Evolutionary conservation across 306 rosid genomes (phyloP).

Genomic region (Vigna hirtella): DNA sequence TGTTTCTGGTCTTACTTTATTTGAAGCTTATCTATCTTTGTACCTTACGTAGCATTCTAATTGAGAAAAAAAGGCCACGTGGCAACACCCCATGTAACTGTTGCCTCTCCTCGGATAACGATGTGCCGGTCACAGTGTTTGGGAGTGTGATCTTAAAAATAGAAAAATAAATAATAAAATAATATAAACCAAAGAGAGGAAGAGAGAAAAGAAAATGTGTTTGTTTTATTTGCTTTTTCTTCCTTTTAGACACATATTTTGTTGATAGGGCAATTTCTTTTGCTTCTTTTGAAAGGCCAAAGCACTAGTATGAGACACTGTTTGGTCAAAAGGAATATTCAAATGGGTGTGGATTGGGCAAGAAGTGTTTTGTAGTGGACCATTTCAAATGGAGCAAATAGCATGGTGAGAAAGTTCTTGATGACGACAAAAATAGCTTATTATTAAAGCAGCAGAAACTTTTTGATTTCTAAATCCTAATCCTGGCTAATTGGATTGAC

Average conservation of each 20-base stretch:
- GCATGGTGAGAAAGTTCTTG: constrained; percentile 14
- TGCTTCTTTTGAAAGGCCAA: constrained; percentile 37
- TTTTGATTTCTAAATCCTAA: constrained; percentile 1
- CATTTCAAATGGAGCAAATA: constrained; percentile 40
- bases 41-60: constrained; percentile 21
- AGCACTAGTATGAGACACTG: constrained; percentile 23
- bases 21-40: constrained; percentile 28
- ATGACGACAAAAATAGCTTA: constrained; percentile 37
- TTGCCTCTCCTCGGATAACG: constrained; percentile 35
- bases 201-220: constrained; percentile 18
- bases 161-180: neutral
- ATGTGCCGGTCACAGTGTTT: constrained; percentile 32
- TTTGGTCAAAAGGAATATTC: constrained; percentile 64
- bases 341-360: constrained; percentile 54
- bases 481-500: constrained; percentile 42
- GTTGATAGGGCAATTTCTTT: constrained; percentile 35
- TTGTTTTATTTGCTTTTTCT: constrained; percentile 1
- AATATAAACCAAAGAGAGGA: neutral
- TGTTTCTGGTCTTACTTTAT: neutral
- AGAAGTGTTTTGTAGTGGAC: constrained; percentile 38
- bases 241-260: neutral
- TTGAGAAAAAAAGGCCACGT: constrained; percentile 38
- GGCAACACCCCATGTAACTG: constrained; percentile 48
- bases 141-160: constrained; percentile 34
- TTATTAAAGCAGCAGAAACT: constrained; percentile 32